Evolutionary conservation across 169 alveolate genomes (phyloP), one percentile per base, ranked within the genome.

Genomic region (Cryptosporidium meleagridis): DNA sequence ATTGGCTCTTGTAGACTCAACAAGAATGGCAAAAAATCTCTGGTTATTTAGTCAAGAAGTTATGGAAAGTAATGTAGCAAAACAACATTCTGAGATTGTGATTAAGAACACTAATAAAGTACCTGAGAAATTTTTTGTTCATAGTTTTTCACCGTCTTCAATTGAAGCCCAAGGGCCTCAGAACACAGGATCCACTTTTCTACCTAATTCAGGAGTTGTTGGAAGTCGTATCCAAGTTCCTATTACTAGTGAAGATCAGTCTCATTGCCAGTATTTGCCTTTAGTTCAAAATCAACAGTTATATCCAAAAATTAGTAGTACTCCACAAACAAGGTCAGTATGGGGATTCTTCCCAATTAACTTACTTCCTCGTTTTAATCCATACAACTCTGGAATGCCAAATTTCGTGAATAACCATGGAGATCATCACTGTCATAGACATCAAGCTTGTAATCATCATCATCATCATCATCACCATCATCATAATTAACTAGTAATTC

Each of bases 321-420:
- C 84, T 70, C 84, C 67, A 35, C 26, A 39, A 12, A 58, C 86
- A 23, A 80, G 68, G 26, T 80, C 89, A 3, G 75, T 80, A 2
- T 80, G 89, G 89, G 89, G 80, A 80, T 80, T 80, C 31, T 80
- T 62, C 75, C 89, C 89, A 29, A 62, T 61, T 9, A 62, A 51
- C 39, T 21, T 62, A 8, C 62, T 80, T 5, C 89, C 89, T 6
- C 73, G 89, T 29, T 65, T 59, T 16, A 80, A 80, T 51, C 89
- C 89, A 4, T 80, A 80, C 26, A 80, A 62, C 55, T 52, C 39
- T 29, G 86, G 86, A 33, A 73, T 73, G 86, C 12, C 44, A 21
- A n/a, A 39, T 2, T 23, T 37, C 12, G 10, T 59, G 70, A 26
- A 23, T 35, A 69, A 6, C 53, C 37, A 55, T 21, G 70, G 59